Percentiles rank a stretch among this genome's conserved stretches.
phyloP scores from a whole-genome alignment of 140 eudicot genomes.

The Senecio squalidus region DNA sequence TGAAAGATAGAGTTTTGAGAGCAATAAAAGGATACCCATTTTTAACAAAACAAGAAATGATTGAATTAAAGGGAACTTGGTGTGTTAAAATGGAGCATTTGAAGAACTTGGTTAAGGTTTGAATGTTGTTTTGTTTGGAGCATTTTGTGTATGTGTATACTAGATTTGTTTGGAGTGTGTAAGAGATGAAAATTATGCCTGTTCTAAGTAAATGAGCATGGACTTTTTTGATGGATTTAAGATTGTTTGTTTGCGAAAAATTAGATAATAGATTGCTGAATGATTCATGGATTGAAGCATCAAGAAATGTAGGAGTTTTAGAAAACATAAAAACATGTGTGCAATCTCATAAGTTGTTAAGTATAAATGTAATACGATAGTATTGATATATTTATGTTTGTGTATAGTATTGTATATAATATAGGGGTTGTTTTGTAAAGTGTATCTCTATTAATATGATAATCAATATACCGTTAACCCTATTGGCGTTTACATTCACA shows the following conservation, averaged over 20 bases:
- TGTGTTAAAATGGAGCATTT: constrained; percentile 37
- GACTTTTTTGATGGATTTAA: constrained; percentile 34
- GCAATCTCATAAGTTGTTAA: too few species aligned
- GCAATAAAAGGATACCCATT: constrained; percentile 56
- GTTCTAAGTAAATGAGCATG: constrained; percentile 52
- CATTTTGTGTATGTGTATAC: constrained; percentile 41
- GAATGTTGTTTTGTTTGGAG: constrained; percentile 20
- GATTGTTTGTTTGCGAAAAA: constrained; percentile 40
- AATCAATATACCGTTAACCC: too few species aligned
- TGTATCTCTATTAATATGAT: too few species aligned
- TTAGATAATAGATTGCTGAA: constrained; percentile 32
- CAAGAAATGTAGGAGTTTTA: constrained; percentile 7
- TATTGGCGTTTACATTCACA: too few species aligned
- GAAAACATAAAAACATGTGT: too few species aligned
- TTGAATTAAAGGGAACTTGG: constrained; percentile 64
- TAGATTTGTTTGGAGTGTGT: constrained; percentile 55
- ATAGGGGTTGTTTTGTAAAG: too few species aligned
- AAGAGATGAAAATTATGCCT: constrained; percentile 48
- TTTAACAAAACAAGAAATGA: constrained; percentile 48
- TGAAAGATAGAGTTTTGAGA: constrained; percentile 48
- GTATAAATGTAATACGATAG: background rate
- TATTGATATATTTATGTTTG: too few species aligned
- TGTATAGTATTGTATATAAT: too few species aligned
- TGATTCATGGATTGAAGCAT: constrained; percentile 25
- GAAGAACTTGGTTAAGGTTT: constrained; percentile 47